phyloP scores from a whole-genome alignment of 306 rosid species.

The Neltuma alba region DNA sequence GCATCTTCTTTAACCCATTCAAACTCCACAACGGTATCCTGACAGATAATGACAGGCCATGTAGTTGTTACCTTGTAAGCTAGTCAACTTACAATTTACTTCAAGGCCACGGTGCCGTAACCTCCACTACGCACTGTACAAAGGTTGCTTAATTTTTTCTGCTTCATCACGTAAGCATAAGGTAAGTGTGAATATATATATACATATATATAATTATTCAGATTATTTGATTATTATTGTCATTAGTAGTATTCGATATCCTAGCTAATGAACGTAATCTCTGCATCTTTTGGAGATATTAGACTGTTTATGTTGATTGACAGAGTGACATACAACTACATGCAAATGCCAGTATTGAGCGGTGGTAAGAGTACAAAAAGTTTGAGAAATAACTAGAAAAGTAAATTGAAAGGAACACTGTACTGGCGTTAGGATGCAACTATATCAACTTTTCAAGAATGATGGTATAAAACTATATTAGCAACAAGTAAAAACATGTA shows the following conservation, averaged over 20 bases:
- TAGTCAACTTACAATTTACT: conserved; percentile 9
- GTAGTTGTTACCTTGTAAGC: neutral
- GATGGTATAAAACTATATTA: conserved; percentile 21
- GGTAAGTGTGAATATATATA: neutral
- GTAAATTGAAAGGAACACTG: too few species aligned
- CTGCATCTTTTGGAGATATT: too few species aligned
- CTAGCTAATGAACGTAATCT: too few species aligned
- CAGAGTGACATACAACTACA: too few species aligned
- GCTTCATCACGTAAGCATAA: neutral
- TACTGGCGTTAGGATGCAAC: too few species aligned
- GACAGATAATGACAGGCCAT: neutral
- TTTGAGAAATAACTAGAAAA: too few species aligned
- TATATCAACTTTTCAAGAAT: conserved; percentile 14
- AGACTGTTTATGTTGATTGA: too few species aligned
- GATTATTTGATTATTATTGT: too few species aligned
- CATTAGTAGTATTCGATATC: too few species aligned
- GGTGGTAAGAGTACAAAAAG: too few species aligned
- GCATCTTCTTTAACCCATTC: neutral
- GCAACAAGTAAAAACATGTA: conserved; percentile 32
- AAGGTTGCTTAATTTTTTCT: neutral
- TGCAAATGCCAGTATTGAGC: too few species aligned
- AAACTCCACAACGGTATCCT: neutral
- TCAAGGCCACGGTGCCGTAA: neutral
- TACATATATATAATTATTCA: neutral
- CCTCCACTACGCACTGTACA: neutral